Evolutionary conservation across 208 protist species (phyloP), one percentile per base, ranked within the genome.

Genomic region (Acanthamoeba lenticulata): DNA sequence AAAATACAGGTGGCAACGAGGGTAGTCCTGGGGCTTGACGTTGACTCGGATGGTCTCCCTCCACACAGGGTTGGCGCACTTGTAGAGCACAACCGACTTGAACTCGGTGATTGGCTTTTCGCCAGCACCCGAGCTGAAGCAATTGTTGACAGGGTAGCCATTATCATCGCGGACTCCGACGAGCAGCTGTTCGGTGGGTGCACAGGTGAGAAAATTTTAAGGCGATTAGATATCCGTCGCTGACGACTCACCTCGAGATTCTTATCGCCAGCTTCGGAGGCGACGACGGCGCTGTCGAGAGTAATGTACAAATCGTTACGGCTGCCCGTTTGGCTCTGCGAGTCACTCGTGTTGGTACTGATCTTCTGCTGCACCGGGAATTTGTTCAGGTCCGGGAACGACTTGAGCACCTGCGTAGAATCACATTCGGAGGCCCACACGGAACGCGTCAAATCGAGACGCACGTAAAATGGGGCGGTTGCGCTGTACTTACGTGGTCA

Each of bases 401-500:
- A 94, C 49, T 79, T 94, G 55, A 94, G 24, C 24, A 55, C 90
- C 69, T 94, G 62, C 29, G 2, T 15, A 29, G 4, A 36, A 7
- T 15, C 13, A 77, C n/a, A 3, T 81, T 52, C 17, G 4, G 67
- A 79, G 40, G n/a, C 32, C 32, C 32, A 11, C 32, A 34, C 19
- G n/a, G 32, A 34, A 79, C 32, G 32, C 24, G 17, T 81, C 21
- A n/a, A n/a, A n/a, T n/a, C n/a, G n/a, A n/a, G n/a, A n/a, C n/a
- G n/a, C n/a, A n/a, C n/a, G n/a, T n/a, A n/a, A n/a, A n/a, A n/a
- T n/a, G n/a, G n/a, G n/a, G n/a, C n/a, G n/a, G n/a, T n/a, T n/a
- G n/a, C n/a, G n/a, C n/a, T n/a, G n/a, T n/a, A n/a, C n/a, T n/a
- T 55, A 94, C 90, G 36, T 94, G 67, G 44, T 94, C 90, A 34